These are phyloP conservation scores for Cryptococcus jaspeensis DNA, from an alignment of 1,284 basidiomycete genomes.

Conservation along the genomic window DNA sequence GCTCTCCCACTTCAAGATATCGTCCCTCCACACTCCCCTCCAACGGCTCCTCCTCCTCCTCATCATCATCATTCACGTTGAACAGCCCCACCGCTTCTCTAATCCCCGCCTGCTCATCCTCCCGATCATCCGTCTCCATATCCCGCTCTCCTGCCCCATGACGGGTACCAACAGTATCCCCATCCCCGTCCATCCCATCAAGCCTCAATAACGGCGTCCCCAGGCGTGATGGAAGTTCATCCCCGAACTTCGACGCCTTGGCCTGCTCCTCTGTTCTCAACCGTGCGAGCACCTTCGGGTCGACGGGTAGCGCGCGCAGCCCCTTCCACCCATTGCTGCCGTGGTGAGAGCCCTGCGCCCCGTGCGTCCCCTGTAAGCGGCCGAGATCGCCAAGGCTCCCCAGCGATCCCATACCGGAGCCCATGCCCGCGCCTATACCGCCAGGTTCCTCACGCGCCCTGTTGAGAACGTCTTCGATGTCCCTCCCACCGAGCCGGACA, in stretches of 20 bases:
- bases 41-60: not conserved
- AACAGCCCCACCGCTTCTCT: not conserved
- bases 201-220: not conserved
- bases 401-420: not conserved
- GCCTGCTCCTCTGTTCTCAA: not conserved
- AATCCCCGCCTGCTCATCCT: not conserved
- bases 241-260: not conserved
- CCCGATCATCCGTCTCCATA: not conserved
- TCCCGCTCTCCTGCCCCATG: not conserved
- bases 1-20: not conserved
- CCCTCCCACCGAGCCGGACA: slow-evolving; percentile 12
- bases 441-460: slow-evolving; percentile 6
- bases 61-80: not conserved
- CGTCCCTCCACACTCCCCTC: not conserved
- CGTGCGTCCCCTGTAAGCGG: not conserved
- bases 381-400: not conserved
- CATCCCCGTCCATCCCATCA: not conserved
- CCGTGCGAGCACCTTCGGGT: not conserved
- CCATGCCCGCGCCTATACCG: not conserved
- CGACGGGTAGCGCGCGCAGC: not conserved
- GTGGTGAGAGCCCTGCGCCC: not conserved
- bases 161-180: not conserved
- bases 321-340: not conserved
- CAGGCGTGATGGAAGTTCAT: not conserved
- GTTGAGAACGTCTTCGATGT: slow-evolving; percentile 8